Evolutionary conservation across 805 yeast genomes (phyloP).

Genomic region (Kuraishia cidri): DNA sequence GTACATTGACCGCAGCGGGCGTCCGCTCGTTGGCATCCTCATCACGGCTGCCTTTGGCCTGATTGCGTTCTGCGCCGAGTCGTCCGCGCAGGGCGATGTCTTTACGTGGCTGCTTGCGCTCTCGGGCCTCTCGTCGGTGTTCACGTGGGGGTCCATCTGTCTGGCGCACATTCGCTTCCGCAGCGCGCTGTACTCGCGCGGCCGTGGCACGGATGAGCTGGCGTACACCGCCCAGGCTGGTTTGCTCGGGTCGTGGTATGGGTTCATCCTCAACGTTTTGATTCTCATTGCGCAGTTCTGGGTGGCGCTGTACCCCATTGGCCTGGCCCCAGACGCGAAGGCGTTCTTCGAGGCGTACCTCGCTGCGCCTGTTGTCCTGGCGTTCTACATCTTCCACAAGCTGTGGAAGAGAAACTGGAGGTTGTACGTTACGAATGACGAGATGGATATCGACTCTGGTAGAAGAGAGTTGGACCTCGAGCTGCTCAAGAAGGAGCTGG

Average conservation of each 20-base stretch:
- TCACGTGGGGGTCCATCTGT: slow-evolving; percentile 74
- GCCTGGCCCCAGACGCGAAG: slow-evolving; percentile 37
- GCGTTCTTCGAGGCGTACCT: slow-evolving; percentile 60
- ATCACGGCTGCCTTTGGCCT: slow-evolving; percentile 47
- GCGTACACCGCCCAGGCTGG: slow-evolving; percentile 64
- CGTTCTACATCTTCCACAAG: slow-evolving; percentile 26
- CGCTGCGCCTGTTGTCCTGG: slow-evolving; percentile 53
- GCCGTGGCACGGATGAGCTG: slow-evolving; percentile 60
- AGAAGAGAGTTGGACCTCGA: slow-evolving; percentile 54
- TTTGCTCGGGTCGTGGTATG: slow-evolving; percentile 56
- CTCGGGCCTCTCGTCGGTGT: slow-evolving; percentile 68
- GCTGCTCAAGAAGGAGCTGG: slow-evolving; percentile 43
- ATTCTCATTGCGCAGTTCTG: slow-evolving; percentile 75
- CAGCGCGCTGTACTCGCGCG: slow-evolving; percentile 54
- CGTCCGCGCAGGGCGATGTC: slow-evolving; percentile 42
- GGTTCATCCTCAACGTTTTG: slow-evolving; percentile 44
- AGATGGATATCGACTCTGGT: slow-evolving; percentile 57
- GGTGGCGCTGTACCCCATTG: slow-evolving; percentile 67
- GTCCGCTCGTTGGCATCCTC: slow-evolving; percentile 65
- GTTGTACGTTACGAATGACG: slow-evolving; percentile 30
- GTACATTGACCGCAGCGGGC: slow-evolving; percentile 68
- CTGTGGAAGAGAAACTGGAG: slow-evolving; percentile 35
- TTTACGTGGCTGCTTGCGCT: slow-evolving; percentile 74
- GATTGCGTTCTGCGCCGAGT: slow-evolving; percentile 56
- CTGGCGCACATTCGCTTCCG: slow-evolving; percentile 65